Evolutionary conservation across 2,329 filamentous ascomycete genomes (phyloP).

Genomic region (Pseudocercospora musae): DNA sequence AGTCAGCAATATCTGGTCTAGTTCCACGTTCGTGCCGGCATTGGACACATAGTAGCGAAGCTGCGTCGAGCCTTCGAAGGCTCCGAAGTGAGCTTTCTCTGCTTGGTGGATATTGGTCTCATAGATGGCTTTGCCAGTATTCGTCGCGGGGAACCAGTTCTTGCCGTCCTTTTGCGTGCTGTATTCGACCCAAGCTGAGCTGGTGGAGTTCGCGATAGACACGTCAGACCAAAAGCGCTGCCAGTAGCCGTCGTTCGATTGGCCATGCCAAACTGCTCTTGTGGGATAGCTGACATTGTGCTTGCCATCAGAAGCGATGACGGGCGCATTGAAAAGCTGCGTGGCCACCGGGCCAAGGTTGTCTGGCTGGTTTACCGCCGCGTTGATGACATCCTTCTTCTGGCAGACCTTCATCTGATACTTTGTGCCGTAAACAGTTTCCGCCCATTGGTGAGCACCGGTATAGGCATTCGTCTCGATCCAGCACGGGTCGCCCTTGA

Average conservation of each 20-base stretch:
- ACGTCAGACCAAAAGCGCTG: conserved; percentile 15
- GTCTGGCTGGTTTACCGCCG: conserved; percentile 6
- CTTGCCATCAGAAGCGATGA: conserved; percentile 9
- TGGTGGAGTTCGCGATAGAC: conserved; percentile 4
- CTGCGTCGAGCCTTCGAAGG: conserved; percentile 3
- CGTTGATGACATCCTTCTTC: conserved; percentile 9
- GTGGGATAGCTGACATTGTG: conserved; percentile 17
- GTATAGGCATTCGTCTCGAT: conserved; percentile 16
- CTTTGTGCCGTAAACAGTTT: conserved; percentile 10
- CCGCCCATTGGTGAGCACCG: conserved; percentile 7
- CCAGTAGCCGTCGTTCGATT: conserved; percentile 5
- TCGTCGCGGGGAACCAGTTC: conserved; percentile 11
- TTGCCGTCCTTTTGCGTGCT: conserved; percentile 5
- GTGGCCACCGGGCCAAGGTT: conserved; percentile 10
- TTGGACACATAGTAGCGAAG: conserved; percentile 11
- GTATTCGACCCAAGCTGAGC: conserved; percentile 10
- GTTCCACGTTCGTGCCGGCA: conserved; percentile 1
- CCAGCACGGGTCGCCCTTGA: conserved; percentile 15
- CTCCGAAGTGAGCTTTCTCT: conserved; percentile 10
- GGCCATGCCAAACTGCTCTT: conserved; percentile 6
- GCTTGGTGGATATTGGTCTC: conserved; percentile 8
- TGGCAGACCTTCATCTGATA: conserved; percentile 14
- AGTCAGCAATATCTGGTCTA: conserved; percentile 7
- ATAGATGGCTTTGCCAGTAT: not conserved
- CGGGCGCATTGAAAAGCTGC: conserved; percentile 11